These are phyloP conservation scores for Taphrina deformans DNA, from an alignment of 1,139 yeast genomes.

Conservation along the genomic window DNA sequence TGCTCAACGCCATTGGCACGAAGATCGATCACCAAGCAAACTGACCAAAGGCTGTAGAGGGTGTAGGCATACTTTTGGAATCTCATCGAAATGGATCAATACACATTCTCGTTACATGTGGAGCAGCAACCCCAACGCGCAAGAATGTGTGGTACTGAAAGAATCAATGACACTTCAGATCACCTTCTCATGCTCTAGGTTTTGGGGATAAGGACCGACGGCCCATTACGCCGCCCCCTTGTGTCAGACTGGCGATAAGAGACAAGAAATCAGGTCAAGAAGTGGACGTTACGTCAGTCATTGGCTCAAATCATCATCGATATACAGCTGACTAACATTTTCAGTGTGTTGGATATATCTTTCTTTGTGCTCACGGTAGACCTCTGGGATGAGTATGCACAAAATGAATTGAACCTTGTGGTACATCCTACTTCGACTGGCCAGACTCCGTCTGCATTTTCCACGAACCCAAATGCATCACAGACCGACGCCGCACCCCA, in stretches of 20 bases:
- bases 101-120: conserved; percentile 43
- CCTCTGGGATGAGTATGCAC: conserved; percentile 48
- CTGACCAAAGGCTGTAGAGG: too few relatives aligned
- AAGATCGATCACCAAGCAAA: too few relatives aligned
- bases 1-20: too few relatives aligned
- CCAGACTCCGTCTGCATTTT: neutral
- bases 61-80: too few relatives aligned
- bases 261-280: conserved; percentile 43
- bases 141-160: conserved; percentile 53
- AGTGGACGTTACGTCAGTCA: conserved; percentile 36
- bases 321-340: neutral
- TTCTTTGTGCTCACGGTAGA: conserved; percentile 47
- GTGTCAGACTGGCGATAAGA: conserved; percentile 45
- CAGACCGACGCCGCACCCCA: neutral
- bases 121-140: conserved; percentile 52
- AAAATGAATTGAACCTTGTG: conserved; percentile 44
- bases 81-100: neutral
- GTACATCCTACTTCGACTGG: conserved; percentile 35
- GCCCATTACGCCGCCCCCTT: conserved; percentile 52
- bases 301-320: neutral
- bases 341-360: conserved; percentile 43
- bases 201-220: conserved; percentile 45
- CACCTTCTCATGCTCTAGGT: neutral
- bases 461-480: neutral
- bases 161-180: neutral